These are phyloP conservation scores for Pistacia vera DNA, from an alignment of 345 rosid species.

Conservation along the genomic window DNA sequence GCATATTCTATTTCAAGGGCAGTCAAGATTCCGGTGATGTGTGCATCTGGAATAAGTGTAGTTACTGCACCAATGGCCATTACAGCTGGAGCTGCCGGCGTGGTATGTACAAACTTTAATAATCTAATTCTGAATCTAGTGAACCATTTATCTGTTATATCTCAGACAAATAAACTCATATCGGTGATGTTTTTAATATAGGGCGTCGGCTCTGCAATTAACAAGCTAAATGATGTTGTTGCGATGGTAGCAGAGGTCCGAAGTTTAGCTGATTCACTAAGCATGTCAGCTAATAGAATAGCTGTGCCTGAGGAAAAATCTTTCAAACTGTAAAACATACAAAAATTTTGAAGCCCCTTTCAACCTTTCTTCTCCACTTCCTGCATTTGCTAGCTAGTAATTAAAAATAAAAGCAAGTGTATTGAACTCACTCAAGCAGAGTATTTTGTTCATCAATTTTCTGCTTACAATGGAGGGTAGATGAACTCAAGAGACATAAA, in stretches of 20 bases:
- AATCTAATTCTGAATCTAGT: background rate
- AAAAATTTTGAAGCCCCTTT: background rate
- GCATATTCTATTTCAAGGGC: conserved; percentile 64
- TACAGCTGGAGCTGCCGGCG: conserved; percentile 64
- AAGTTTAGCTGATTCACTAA: conserved; percentile 48
- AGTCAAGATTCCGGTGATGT: conserved; percentile 60
- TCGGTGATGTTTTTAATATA: conserved; percentile 7
- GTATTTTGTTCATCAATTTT: too few species aligned
- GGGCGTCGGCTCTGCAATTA: conserved; percentile 66
- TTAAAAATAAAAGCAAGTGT: too few species aligned
- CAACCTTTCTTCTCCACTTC: too few species aligned
- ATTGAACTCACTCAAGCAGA: too few species aligned
- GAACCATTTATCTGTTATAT: too few species aligned
- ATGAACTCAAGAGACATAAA: too few species aligned
- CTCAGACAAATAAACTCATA: background rate
- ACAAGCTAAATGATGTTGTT: conserved; percentile 59
- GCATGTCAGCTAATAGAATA: conserved; percentile 15
- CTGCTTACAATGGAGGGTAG: too few species aligned
- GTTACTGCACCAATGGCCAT: conserved; percentile 79
- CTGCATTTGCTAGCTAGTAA: too few species aligned
- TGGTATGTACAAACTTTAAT: conserved; percentile 38
- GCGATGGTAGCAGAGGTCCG: conserved; percentile 71
- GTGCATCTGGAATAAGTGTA: conserved; percentile 64
- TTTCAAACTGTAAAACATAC: conserved; percentile 12
- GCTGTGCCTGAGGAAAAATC: conserved; percentile 14